A percentile compares a stretch with the other conserved stretches of the same genome.
Evolutionary conservation across 495 filamentous ascomycete species (phyloP).

Genomic region (Penicillium herquei): DNA sequence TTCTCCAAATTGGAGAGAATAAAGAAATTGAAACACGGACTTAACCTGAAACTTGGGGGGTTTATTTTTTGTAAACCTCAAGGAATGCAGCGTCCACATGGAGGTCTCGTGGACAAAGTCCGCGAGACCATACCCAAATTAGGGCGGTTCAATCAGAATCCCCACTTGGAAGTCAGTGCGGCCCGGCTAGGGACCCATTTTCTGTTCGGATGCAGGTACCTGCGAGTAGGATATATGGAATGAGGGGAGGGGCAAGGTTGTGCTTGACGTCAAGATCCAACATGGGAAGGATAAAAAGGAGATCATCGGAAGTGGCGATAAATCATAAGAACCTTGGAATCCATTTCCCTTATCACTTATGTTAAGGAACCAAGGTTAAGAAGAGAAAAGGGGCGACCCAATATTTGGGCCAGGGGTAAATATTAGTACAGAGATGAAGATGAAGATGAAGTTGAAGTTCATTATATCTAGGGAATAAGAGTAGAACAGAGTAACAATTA

Average conservation of each 20-base stretch:
- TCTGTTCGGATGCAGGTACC: constrained; percentile 19
- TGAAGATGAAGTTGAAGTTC: neutral
- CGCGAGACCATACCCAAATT: neutral
- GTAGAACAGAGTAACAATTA: neutral
- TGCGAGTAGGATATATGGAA: neutral
- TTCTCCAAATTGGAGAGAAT: neutral
- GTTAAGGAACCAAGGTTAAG: neutral
- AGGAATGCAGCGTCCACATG: constrained; percentile 21
- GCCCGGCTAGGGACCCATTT: constrained; percentile 6
- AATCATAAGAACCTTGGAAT: neutral
- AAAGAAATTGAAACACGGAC: neutral
- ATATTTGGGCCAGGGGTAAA: neutral
- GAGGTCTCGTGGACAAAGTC: constrained; percentile 27
- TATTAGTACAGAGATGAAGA: neutral
- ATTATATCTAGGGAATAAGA: neutral
- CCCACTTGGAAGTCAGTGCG: constrained; percentile 19
- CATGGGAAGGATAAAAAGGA: too few relatives aligned
- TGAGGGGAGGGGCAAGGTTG: neutral
- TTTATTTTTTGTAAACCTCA: neutral
- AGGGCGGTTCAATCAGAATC: constrained; percentile 1
- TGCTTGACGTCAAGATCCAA: constrained; percentile 5
- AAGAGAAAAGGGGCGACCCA: neutral
- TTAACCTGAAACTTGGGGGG: constrained; percentile 18
- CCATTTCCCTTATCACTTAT: neutral
- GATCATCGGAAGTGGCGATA: too few relatives aligned